Conservation (phyloP, 2,329 filamentous ascomycete genomes). For the Diaporthe destruens region DNA sequence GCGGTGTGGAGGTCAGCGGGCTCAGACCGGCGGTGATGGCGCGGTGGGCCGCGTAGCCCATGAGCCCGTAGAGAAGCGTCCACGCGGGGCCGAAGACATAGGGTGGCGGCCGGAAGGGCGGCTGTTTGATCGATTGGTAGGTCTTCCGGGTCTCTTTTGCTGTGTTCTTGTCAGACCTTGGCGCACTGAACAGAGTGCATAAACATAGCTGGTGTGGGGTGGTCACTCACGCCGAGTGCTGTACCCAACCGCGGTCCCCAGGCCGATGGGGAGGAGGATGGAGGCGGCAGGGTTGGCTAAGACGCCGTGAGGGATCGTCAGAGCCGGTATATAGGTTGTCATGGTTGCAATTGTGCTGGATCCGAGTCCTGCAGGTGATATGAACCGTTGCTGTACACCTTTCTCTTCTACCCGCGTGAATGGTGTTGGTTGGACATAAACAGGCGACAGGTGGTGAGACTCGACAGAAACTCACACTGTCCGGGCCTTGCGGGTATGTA, state of each 20-base stretch:
- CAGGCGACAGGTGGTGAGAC: constrained; percentile 26
- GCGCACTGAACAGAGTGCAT: constrained; percentile 10
- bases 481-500: constrained; percentile 20
- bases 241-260: constrained; percentile 81
- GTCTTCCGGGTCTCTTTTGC: constrained; percentile 68
- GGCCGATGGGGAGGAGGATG: constrained; percentile 79
- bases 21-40: constrained; percentile 74
- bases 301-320: constrained; percentile 79
- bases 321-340: constrained; percentile 83
- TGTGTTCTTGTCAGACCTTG: constrained; percentile 47
- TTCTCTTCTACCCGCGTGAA: background rate
- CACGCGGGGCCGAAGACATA: constrained; percentile 74
- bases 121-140: constrained; percentile 77
- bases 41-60: constrained; percentile 91
- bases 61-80: constrained; percentile 77
- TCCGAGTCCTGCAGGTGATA: background rate
- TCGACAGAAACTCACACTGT: background rate
- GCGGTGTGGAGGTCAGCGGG: constrained; percentile 62
- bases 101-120: constrained; percentile 71
- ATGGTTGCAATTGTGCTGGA: constrained; percentile 60
- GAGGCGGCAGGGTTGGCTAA: constrained; percentile 80
- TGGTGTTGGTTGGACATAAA: background rate
- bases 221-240: constrained; percentile 70
- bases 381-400: background rate
- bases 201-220: background rate